These are phyloP conservation scores for Suillus brevipes DNA, from an alignment of 768 basidiomycete species.

Conservation along the genomic window DNA sequence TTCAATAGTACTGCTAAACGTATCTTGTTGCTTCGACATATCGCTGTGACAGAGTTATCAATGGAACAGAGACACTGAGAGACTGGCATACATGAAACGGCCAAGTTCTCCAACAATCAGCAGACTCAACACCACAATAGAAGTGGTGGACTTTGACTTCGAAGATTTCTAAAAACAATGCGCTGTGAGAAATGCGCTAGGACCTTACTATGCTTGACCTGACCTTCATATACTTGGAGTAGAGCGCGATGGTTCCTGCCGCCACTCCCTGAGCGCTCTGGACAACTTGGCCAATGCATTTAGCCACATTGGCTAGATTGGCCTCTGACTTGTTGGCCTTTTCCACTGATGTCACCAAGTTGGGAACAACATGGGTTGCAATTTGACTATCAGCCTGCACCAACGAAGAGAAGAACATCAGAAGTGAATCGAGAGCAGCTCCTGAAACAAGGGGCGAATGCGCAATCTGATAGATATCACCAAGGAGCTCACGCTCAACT, in stretches of 20 bases:
- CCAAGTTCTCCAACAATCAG: conserved; percentile 93
- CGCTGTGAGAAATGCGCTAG: conserved; percentile 8
- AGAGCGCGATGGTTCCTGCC: conserved; percentile 83
- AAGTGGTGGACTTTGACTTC: conserved; percentile 68
- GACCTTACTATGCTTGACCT: neutral
- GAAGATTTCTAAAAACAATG: conserved; percentile 42
- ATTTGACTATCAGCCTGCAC: conserved; percentile 83
- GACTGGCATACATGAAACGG: conserved; percentile 66
- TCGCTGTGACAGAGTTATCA: conserved; percentile 53
- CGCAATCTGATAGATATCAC: conserved; percentile 66
- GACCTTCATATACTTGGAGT: conserved; percentile 80
- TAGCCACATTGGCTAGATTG: conserved; percentile 73
- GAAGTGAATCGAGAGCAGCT: conserved; percentile 75
- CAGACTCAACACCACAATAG: conserved; percentile 77
- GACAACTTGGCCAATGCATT: conserved; percentile 83
- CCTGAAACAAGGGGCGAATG: conserved; percentile 80
- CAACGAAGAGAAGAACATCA: conserved; percentile 79
- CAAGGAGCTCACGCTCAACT: conserved; percentile 69
- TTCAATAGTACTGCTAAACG: conserved; percentile 73
- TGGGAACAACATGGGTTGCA: conserved; percentile 78
- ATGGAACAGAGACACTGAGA: conserved; percentile 6
- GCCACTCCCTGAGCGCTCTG: conserved; percentile 67
- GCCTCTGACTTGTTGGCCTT: conserved; percentile 60
- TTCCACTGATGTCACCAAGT: conserved; percentile 64
- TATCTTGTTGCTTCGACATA: conserved; percentile 76